These are phyloP conservation scores for Kluyveromyces siamensis DNA, from an alignment of 805 yeast species.

Conservation along the genomic window DNA sequence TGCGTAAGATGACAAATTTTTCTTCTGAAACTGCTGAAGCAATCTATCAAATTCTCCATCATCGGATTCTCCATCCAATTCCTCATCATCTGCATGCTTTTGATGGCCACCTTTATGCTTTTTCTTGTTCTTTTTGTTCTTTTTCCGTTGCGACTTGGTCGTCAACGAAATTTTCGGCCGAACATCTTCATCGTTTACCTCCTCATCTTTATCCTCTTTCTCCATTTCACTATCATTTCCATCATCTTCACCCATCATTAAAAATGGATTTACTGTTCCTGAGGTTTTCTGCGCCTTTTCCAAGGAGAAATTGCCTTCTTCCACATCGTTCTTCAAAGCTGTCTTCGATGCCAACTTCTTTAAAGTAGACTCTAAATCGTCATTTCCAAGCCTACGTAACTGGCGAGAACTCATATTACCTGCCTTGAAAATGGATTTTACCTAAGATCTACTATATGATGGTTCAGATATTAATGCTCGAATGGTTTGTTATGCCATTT, in stretches of 20 bases:
- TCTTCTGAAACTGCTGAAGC: conserved; percentile 34
- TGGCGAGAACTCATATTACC: conserved; percentile 29
- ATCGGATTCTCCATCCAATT: conserved; percentile 23
- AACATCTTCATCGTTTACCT: conserved; percentile 2
- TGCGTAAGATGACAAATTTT: conserved; percentile 16
- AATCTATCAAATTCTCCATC: conserved; percentile 55
- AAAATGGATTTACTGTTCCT: background rate
- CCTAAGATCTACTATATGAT: too few relatives aligned
- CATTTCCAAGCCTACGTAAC: conserved; percentile 28
- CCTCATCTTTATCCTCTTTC: conserved; percentile 11
- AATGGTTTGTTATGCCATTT: background rate
- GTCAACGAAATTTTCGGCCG: conserved; percentile 5
- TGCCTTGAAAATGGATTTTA: too few relatives aligned
- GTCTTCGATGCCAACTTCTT: conserved; percentile 3
- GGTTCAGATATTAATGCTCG: too few relatives aligned
- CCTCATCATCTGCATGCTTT: conserved; percentile 12
- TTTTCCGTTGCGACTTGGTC: conserved; percentile 22
- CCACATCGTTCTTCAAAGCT: conserved; percentile 13
- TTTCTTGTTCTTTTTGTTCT: conserved; percentile 19
- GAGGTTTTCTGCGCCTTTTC: conserved; percentile 1
- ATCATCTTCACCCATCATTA: conserved; percentile 3
- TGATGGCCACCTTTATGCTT: conserved; percentile 18
- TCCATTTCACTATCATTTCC: conserved; percentile 12
- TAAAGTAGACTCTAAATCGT: conserved; percentile 11
- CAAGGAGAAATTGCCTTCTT: conserved; percentile 5